A percentile compares a stretch with the other conserved stretches of the same genome.
These are phyloP conservation scores for Kitagawia praeruptora DNA, from an alignment of 129 eudicot genomes.

Conservation along the genomic window DNA sequence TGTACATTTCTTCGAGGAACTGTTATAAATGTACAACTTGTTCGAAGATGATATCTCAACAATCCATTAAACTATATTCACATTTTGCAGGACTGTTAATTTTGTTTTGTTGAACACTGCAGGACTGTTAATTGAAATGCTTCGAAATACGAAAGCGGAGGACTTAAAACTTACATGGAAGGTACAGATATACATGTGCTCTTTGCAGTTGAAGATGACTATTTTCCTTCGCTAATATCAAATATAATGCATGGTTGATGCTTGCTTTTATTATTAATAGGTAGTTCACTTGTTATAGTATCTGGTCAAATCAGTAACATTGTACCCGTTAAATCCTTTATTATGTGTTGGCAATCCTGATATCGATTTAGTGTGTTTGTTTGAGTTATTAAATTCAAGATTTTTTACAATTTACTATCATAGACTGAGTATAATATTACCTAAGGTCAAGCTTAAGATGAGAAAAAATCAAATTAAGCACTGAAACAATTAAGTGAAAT, in stretches of 20 bases:
- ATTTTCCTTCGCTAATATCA: not conserved
- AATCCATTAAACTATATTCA: not conserved
- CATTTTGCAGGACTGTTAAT: conserved; percentile 56
- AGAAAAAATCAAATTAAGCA: not conserved
- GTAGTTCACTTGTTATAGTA: not conserved
- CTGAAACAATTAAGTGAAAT: not conserved
- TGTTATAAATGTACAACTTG: not conserved
- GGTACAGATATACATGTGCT: conserved; percentile 34
- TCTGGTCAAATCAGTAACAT: not conserved
- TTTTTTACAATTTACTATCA: not conserved
- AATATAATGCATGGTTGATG: not conserved
- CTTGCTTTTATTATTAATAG: not conserved
- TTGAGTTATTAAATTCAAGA: not conserved
- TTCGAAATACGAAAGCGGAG: conserved; percentile 65
- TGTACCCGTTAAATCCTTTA: not conserved
- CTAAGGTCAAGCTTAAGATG: not conserved
- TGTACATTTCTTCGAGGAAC: not conserved
- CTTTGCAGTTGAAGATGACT: not conserved
- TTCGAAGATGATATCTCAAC: not conserved
- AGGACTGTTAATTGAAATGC: conserved; percentile 90
- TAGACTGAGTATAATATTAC: not conserved
- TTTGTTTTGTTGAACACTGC: no score
- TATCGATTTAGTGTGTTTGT: not conserved
- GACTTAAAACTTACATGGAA: conserved; percentile 85
- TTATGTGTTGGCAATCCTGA: not conserved